phyloP scores from a whole-genome alignment of 768 basidiomycete genomes.

The Lentinus brumalis region DNA sequence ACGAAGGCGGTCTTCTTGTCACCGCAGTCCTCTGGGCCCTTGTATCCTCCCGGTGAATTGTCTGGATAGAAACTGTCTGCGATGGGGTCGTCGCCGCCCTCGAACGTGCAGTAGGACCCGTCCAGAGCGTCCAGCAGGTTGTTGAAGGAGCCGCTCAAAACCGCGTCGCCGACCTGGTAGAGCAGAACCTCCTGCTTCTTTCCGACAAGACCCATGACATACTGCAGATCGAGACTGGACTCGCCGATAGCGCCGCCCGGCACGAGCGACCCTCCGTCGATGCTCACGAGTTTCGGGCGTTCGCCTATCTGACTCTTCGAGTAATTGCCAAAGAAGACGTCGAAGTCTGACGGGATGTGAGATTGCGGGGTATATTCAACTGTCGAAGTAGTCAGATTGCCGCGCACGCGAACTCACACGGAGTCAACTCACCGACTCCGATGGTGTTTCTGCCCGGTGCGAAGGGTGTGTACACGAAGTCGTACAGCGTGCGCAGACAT shows the following conservation, averaged over 20 bases:
- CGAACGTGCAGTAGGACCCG: slow-evolving; percentile 43
- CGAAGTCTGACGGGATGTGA: slow-evolving; percentile 44
- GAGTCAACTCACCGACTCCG: slow-evolving; percentile 30
- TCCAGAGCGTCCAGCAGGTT: slow-evolving; percentile 50
- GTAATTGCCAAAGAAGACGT: slow-evolving; percentile 45
- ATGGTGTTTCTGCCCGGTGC: slow-evolving; percentile 31
- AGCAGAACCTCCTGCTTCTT: slow-evolving; percentile 25
- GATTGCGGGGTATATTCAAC: slow-evolving; percentile 48
- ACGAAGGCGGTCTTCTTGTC: slow-evolving; percentile 36
- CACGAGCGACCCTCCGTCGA: slow-evolving; percentile 44
- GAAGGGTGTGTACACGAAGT: slow-evolving; percentile 28
- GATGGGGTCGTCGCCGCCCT: slow-evolving; percentile 45
- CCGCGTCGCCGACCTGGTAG: slow-evolving; percentile 28
- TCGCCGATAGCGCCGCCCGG: slow-evolving; percentile 49
- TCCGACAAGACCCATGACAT: slow-evolving; percentile 52
- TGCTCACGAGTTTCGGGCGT: slow-evolving; percentile 38
- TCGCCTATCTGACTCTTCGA: slow-evolving; percentile 41
- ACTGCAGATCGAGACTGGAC: slow-evolving; percentile 75
- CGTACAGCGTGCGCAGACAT: slow-evolving; percentile 36
- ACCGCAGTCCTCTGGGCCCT: slow-evolving; percentile 38
- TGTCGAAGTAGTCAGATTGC: slow-evolving; percentile 13
- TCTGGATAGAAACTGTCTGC: slow-evolving; percentile 48
- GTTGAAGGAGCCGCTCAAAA: slow-evolving; percentile 42
- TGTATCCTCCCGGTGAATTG: slow-evolving; percentile 35
- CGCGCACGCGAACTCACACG: background rate